Base-by-base conservation (phyloP, 805 yeast species). In the Cyberlindnera xylosilytica region DNA sequence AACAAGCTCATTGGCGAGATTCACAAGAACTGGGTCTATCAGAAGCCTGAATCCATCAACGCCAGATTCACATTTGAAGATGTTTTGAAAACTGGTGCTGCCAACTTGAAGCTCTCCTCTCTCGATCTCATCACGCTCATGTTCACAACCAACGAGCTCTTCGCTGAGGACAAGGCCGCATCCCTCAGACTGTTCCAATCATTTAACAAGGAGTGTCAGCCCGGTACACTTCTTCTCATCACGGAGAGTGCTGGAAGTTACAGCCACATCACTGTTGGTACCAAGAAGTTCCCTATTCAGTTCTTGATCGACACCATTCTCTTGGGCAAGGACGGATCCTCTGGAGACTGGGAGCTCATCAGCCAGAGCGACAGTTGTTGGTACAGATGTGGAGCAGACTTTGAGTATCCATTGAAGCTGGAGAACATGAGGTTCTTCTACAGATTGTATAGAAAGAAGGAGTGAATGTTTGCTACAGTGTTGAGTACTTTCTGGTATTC, bases 231-330 rank as follows among this genome's bases (percentile, higher is more conserved):
- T 22, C 62, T 88, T 27, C 66, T 89, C 34, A 78, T 88, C 19
- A 77, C 87, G 2, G 97, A 88, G 56, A 83, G 93, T 64, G 97
- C 97, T 0, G 96, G 97, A 1, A 84, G 95, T 9, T 88, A 81
- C 62, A 86, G 95, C 1, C 82, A 87, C 53, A 84, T 88, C 29
- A 72, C 78, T 2, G 73, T 88, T 33, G 96, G 96, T 4, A 62
- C 77, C 23, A 87, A 83, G 59, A 75, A 69, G 50, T 88, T 88
- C 65, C 96, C 96, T 0, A 81, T 88, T 4, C 89, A 87, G 50
- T 87, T 83, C 53, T 68, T 88, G 30, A 69, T 89, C 10, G 95
- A 88, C 56, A 85, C 83, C 28, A 70, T 87, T 1, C 63, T 88
- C 26, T 69, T 79, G 20, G 86, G 87, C 2, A 69, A 63, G 44